These are phyloP conservation scores for Epithemia pelagica DNA, from an alignment of 108 stramenopile species.

Conservation along the genomic window DNA sequence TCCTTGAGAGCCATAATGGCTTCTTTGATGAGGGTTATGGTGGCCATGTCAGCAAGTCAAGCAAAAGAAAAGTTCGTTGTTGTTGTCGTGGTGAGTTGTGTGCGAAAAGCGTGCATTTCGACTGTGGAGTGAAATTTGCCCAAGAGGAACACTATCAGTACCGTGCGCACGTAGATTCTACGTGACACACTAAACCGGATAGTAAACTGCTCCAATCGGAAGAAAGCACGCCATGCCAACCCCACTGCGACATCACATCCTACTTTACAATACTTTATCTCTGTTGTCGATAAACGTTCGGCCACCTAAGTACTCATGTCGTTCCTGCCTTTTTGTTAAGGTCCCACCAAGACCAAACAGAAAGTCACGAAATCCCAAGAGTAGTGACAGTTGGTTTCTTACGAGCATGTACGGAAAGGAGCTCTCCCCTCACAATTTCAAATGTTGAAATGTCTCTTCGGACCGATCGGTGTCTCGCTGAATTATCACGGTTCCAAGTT, in stretches of 20 bases:
- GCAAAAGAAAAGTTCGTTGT: not conserved
- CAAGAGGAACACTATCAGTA: not conserved
- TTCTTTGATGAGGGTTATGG: slow-evolving; percentile 56
- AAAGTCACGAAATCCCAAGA: too few species aligned
- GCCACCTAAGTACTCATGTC: too few species aligned
- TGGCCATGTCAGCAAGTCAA: slow-evolving; percentile 26
- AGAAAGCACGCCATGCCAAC: not conserved
- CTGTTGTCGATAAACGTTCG: too few species aligned
- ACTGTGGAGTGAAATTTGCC: not conserved
- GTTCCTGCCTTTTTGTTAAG: too few species aligned
- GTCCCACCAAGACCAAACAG: too few species aligned
- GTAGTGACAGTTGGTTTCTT: too few species aligned
- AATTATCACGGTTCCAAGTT: too few species aligned
- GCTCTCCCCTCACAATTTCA: too few species aligned
- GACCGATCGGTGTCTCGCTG: too few species aligned
- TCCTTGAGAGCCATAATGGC: slow-evolving; percentile 65
- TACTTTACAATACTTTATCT: too few species aligned
- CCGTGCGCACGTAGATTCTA: not conserved
- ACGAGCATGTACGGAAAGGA: too few species aligned
- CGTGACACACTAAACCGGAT: not conserved
- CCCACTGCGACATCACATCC: not conserved
- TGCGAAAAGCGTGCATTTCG: not conserved
- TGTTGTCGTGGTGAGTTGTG: not conserved
- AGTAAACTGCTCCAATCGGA: not conserved
- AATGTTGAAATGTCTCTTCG: too few species aligned